Conservation (phyloP, 768 basidiomycete species). For the Lentinula sp. region DNA sequence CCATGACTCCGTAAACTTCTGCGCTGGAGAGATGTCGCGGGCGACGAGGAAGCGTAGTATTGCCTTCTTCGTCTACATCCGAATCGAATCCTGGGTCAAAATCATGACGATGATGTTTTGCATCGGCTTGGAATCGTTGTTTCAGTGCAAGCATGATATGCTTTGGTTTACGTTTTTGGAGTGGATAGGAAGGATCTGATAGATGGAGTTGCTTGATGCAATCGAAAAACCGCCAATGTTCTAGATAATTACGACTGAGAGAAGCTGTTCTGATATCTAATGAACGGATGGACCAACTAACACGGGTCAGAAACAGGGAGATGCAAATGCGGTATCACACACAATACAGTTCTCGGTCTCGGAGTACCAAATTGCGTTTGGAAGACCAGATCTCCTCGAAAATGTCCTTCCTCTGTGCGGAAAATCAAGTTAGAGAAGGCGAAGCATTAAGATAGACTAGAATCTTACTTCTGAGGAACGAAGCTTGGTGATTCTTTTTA, state of each 20-base stretch:
- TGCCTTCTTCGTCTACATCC: conserved; percentile 20
- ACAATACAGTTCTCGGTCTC: neutral
- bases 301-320: neutral
- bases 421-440: neutral
- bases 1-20: conserved; percentile 31
- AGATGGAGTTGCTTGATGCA: neutral
- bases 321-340: neutral
- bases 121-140: conserved; percentile 14
- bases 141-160: conserved; percentile 30
- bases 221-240: neutral
- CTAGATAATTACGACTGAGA: conserved; percentile 1
- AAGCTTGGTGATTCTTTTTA: neutral
- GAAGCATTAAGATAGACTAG: neutral
- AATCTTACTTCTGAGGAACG: neutral
- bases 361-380: neutral
- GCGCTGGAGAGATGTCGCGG: conserved; percentile 28
- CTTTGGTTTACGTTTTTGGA: conserved; percentile 21
- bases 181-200: conserved; percentile 1
- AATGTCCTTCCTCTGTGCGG: neutral
- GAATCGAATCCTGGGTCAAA: conserved; percentile 12
- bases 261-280: neutral
- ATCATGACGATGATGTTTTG: conserved; percentile 17
- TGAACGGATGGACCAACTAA: neutral
- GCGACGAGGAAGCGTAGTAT: conserved; percentile 20
- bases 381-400: neutral